Base-by-base conservation (phyloP, 306 rosid genomes). In the Mimosa bimucronata region DNA sequence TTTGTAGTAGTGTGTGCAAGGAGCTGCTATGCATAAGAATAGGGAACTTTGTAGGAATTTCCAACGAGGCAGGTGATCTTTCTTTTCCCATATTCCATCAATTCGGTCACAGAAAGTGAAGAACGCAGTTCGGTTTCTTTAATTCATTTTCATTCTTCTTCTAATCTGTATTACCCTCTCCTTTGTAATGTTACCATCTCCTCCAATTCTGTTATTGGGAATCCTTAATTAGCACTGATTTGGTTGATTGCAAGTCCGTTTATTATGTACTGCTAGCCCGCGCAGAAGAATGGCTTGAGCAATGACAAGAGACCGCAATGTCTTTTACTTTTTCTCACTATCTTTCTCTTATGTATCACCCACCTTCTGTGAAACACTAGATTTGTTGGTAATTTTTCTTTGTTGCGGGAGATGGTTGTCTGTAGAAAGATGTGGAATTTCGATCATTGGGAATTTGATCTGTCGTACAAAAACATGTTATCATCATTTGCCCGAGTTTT, bases 41-140 rank as follows among this genome's bases (percentile, higher is more conserved):
- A 86, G 78, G 68, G 90, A 87, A 40, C 78, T 76, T 12, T 91
- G 95, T 80, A 80, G 88, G 81, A 66, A 87, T 78, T 91, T 86
- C 62, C 92, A 84, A 87, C 89, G 92, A 13, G 95, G 95, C 84
- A 86, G 85, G 94, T 89, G 31, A 75, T 64, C 21, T 42, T 40
- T 60, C 69, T 62, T 67, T n/a, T n/a, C n/a, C n/a, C n/a, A n/a
- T n/a, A n/a, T n/a, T n/a, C n/a, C n/a, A n/a, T n/a, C n/a, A n/a
- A n/a, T n/a, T n/a, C n/a, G n/a, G n/a, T n/a, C n/a, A n/a, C n/a
- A n/a, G 41, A 41, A 21, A 23, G n/a, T 34, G 11, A 41, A 41
- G 12, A 40, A 68, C 19, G 14, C 73, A 15, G 67, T 61, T 30
- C 38, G 67, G 10, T 60, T 60, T 60, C 34, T 60, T 26, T 2